Percentiles rank a stretch among this genome's conserved stretches.
phyloP scores from a whole-genome alignment of 768 basidiomycete species.

The Leccinum variicolor region DNA sequence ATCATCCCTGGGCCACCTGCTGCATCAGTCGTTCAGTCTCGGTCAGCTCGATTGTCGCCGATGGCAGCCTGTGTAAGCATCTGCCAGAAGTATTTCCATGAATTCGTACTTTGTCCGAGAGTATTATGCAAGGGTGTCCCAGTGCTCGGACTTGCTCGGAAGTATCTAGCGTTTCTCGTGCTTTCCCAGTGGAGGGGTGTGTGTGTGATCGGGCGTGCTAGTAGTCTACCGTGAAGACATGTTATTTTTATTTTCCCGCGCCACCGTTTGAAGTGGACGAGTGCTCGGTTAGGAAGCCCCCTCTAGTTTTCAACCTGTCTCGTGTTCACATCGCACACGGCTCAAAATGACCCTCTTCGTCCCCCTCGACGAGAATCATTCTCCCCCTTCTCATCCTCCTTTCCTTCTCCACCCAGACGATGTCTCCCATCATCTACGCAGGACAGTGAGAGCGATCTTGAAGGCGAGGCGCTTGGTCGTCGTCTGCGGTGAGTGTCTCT shows the following conservation, averaged over 20 bases:
- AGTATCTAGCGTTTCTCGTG: slow-evolving; percentile 15
- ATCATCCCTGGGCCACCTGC: slow-evolving; percentile 25
- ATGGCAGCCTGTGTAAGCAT: slow-evolving; percentile 29
- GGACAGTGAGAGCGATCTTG: slow-evolving; percentile 61
- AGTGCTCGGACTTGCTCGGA: slow-evolving; percentile 27
- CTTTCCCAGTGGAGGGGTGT: slow-evolving; percentile 28
- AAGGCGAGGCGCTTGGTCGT: slow-evolving; percentile 85
- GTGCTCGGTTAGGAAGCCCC: slow-evolving; percentile 18
- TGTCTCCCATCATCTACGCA: slow-evolving; percentile 45
- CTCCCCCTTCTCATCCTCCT: slow-evolving; percentile 48
- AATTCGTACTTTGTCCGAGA: slow-evolving; percentile 25
- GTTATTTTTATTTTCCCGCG: slow-evolving; percentile 28
- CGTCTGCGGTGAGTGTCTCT: slow-evolving; percentile 64
- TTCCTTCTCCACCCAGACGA: slow-evolving; percentile 53
- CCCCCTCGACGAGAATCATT: slow-evolving; percentile 49
- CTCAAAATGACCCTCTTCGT: slow-evolving; percentile 61
- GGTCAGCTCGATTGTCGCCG: slow-evolving; percentile 13
- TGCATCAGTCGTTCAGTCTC: slow-evolving; percentile 20
- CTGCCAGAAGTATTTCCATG: slow-evolving; percentile 28
- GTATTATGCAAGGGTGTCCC: slow-evolving; percentile 27
- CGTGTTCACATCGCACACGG: slow-evolving; percentile 25
- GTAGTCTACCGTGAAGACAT: slow-evolving; percentile 30
- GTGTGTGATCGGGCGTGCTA: background rate
- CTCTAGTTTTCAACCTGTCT: slow-evolving; percentile 20
- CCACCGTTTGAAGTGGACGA: slow-evolving; percentile 14